Conservation (phyloP, 2,329 filamentous ascomycete species). For the Neonectria hederae region DNA sequence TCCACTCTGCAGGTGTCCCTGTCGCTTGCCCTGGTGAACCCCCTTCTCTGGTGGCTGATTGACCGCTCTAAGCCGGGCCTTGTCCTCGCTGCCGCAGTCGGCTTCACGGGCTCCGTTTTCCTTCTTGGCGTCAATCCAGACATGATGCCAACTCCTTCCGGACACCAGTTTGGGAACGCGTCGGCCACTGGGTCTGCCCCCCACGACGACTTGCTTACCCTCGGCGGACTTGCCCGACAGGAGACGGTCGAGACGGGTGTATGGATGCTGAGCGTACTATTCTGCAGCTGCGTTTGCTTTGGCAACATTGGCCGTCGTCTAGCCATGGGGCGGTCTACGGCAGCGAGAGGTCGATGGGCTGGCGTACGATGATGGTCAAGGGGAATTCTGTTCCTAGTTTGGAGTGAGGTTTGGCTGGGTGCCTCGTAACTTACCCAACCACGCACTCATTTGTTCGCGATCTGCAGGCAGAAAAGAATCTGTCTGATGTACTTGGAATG, state of each 20-base stretch:
- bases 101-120: conserved; percentile 76
- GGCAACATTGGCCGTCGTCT: conserved; percentile 91
- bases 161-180: conserved; percentile 41
- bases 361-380: conserved; percentile 47
- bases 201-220: conserved; percentile 28
- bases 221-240: conserved; percentile 66
- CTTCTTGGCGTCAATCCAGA: conserved; percentile 80
- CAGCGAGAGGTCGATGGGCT: conserved; percentile 57
- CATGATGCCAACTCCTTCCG: conserved; percentile 75
- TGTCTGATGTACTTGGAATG: conserved; percentile 3
- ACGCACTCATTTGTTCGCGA: background rate
- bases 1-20: conserved; percentile 93
- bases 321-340: conserved; percentile 61
- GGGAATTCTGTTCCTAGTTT: background rate
- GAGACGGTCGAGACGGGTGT: conserved; percentile 77
- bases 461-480: background rate
- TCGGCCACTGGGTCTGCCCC: conserved; percentile 22
- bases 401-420: background rate
- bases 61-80: conserved; percentile 90
- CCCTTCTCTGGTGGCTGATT: conserved; percentile 94
- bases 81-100: conserved; percentile 78
- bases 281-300: conserved; percentile 95
- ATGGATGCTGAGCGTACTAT: conserved; percentile 93
- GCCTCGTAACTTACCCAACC: background rate
- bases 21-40: conserved; percentile 89